A percentile compares a stretch with the other conserved stretches of the same genome.
Evolutionary conservation across 2,329 filamentous ascomycete species (phyloP).

Genomic region (Exophiala viscosa): DNA sequence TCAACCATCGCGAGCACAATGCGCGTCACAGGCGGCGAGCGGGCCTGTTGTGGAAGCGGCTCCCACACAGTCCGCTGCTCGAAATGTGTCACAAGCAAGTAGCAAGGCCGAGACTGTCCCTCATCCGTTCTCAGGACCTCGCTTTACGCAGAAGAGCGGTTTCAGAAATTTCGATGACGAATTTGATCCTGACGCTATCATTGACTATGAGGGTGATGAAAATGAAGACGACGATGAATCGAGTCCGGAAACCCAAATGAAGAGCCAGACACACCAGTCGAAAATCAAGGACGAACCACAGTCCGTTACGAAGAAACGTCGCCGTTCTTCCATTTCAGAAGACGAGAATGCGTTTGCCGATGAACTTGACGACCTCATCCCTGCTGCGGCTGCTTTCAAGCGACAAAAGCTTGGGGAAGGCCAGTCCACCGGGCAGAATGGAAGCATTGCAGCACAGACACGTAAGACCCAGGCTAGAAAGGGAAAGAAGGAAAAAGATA

Average conservation of each 20-base stretch:
- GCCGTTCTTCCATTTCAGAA: constrained; percentile 30
- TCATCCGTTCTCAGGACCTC: constrained; percentile 33
- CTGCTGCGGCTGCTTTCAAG: constrained; percentile 74
- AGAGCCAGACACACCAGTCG: constrained; percentile 2
- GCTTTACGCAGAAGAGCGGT: constrained; percentile 36
- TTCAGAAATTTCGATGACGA: constrained; percentile 73
- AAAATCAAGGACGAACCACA: constrained; percentile 28
- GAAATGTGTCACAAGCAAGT: constrained; percentile 11
- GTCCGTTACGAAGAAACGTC: constrained; percentile 28
- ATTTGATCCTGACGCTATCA: constrained; percentile 41
- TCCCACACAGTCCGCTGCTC: constrained; percentile 2
- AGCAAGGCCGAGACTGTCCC: constrained; percentile 24
- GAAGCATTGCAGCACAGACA: constrained; percentile 20
- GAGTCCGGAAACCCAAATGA: constrained; percentile 3
- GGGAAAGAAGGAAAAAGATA: constrained; percentile 46
- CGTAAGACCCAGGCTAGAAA: constrained; percentile 43
- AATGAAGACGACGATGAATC: constrained; percentile 10
- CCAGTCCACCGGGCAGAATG: constrained; percentile 40
- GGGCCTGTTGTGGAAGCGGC: constrained; percentile 1
- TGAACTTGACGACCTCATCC: constrained; percentile 69
- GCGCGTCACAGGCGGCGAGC: constrained; percentile 34
- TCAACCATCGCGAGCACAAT: constrained; percentile 7
- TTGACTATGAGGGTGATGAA: constrained; percentile 23
- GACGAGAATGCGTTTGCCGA: constrained; percentile 39
- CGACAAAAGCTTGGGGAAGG: constrained; percentile 62